A percentile compares a stretch with the other conserved stretches of the same genome.
Evolutionary conservation across 2,329 filamentous ascomycete species (phyloP).

Genomic region (Lasiodiplodia sp.): DNA sequence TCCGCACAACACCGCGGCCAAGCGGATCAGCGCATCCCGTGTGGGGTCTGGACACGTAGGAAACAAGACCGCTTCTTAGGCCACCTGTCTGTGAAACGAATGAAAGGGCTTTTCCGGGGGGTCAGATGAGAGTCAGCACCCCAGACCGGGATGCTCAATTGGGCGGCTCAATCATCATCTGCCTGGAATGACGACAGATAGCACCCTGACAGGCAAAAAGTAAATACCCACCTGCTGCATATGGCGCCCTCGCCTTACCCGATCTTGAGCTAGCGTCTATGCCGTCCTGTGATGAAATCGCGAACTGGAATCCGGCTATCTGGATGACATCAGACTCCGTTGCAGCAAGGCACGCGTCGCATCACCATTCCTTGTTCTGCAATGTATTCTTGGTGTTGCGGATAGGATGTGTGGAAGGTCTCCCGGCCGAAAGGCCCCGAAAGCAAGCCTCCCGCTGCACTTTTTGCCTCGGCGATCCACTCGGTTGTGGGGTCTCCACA

Average conservation of each 20-base stretch:
- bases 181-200: constrained; percentile 15
- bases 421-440: constrained; percentile 20
- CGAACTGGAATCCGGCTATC: not conserved
- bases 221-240: constrained; percentile 11
- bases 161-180: constrained; percentile 2
- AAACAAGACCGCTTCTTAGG: constrained; percentile 16
- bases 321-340: constrained; percentile 2
- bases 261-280: constrained; percentile 1
- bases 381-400: not conserved
- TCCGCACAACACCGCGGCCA: constrained; percentile 14
- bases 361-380: not conserved
- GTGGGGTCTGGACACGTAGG: constrained; percentile 21
- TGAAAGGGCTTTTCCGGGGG: not conserved
- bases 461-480: constrained; percentile 23
- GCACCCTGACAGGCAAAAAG: not conserved
- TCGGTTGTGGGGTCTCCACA: constrained; percentile 24
- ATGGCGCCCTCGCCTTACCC: not conserved
- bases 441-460: constrained; percentile 18
- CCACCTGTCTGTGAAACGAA: constrained; percentile 10
- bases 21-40: constrained; percentile 11
- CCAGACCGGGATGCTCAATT: constrained; percentile 7
- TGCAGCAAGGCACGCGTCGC: not conserved
- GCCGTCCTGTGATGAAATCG: not conserved
- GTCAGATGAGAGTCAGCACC: constrained; percentile 3
- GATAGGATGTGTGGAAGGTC: not conserved